Base-by-base conservation (phyloP, 1,139 yeast genomes). In the Suhomyces guaymorum region DNA sequence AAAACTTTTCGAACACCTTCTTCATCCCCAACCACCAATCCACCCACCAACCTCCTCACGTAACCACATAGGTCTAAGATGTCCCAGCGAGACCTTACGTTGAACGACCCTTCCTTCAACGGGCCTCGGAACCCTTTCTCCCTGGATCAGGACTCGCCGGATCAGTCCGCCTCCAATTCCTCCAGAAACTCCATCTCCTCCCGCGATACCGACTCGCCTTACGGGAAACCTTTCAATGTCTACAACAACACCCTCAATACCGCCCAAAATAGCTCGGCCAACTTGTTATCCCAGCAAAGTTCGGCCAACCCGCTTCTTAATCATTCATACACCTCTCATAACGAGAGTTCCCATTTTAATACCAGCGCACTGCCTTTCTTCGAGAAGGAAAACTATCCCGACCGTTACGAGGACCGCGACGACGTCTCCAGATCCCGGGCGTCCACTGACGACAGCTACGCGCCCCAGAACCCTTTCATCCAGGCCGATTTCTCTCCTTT, bases 401-500 rank as follows among this genome's bases (percentile, higher is more conserved):
- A 18, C 12, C 14, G 12, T 9, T 16, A 29, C 5, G 22, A 11
- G 9, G 26, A 23, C 11, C 18, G 15, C 7, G 29, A 28, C 11
- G 26, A 24, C n/a, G 24, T 3, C 12, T 26, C 32, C n/a, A 22
- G 16, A 7, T 27, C 39, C 7, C 30, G 37, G 7, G 24, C 35
- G n/a, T 19, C 23, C 21, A 29, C 31, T 20, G 48, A 52, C 9
- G 14, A 30, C 20, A n/a, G n/a, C n/a, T n/a, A n/a, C n/a, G n/a
- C n/a, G n/a, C n/a, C n/a, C n/a, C n/a, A n/a, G n/a, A 36, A 41
- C 24, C 47, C 30, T n/a, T 43, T 35, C 41, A 33, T 37, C 4
- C 36, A 42, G 15, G 46, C 61, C 4, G 71, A 66, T 39, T 70
- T 80, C 48, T 80, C 89, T 33, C 97, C 97, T 2, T 89, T 89